These are phyloP conservation scores for Penicillium herquei DNA, from an alignment of 495 filamentous ascomycete species.

Conservation along the genomic window DNA sequence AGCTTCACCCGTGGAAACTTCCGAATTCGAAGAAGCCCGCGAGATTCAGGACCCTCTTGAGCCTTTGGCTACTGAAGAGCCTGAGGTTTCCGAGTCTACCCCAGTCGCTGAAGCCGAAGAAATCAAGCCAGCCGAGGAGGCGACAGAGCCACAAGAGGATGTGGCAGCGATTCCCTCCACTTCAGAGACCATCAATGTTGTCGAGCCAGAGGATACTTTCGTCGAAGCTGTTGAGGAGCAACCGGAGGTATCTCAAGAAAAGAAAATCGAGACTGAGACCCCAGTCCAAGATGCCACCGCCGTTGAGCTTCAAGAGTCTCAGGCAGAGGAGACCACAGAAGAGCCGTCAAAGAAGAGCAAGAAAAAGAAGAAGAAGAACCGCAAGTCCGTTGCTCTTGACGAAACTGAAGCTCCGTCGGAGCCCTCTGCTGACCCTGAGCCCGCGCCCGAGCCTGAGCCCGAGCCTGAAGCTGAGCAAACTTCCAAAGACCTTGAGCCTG, in stretches of 20 bases:
- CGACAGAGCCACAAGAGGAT: background rate
- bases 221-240: constrained; percentile 26
- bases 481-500: constrained; percentile 11
- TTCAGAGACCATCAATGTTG: constrained; percentile 7
- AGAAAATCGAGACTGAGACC: constrained; percentile 5
- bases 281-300: background rate
- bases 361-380: constrained; percentile 37
- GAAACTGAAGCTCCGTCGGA: constrained; percentile 16
- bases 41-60: constrained; percentile 8
- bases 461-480: constrained; percentile 11
- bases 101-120: background rate
- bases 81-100: background rate
- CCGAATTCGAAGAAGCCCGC: constrained; percentile 3
- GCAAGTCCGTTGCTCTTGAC: constrained; percentile 26
- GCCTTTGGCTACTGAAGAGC: background rate
- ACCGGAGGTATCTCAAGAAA: constrained; percentile 2
- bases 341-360: constrained; percentile 30
- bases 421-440: constrained; percentile 16
- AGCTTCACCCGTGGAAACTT: background rate
- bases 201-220: constrained; percentile 22
- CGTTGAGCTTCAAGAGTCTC: constrained; percentile 9
- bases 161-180: background rate
- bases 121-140: background rate
- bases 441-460: constrained; percentile 18
- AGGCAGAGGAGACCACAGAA: constrained; percentile 12